Percentiles rank a stretch among this genome's conserved stretches.
Conservation (phyloP, 768 basidiomycete species). For the Goffeauzyma gilvescens region DNA sequence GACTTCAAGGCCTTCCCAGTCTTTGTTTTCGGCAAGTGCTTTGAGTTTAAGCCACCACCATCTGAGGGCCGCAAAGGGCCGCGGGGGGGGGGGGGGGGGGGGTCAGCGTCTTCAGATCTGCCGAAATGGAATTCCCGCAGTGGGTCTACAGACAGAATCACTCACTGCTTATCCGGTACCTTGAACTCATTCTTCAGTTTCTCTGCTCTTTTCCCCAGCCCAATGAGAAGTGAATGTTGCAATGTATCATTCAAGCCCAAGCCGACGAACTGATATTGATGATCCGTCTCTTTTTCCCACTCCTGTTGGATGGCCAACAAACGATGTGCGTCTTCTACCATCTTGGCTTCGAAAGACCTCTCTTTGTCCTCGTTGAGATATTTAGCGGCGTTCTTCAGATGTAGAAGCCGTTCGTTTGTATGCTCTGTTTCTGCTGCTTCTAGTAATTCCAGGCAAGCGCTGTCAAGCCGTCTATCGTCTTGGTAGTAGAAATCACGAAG, state of each 20-base stretch:
- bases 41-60: constrained; percentile 88
- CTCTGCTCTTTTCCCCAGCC: constrained; percentile 71
- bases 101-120: no score
- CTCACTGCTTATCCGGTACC: constrained; percentile 80
- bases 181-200: constrained; percentile 76
- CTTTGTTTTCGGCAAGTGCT: constrained; percentile 54
- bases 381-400: constrained; percentile 67
- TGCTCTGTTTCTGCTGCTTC: constrained; percentile 48
- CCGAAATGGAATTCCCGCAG: no score
- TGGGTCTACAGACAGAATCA: not conserved
- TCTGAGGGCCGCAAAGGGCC: constrained; percentile 40
- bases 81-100: no score
- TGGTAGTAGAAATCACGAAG: constrained; percentile 93
- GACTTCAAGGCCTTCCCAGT: constrained; percentile 68
- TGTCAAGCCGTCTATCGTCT: constrained; percentile 84
- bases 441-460: constrained; percentile 67
- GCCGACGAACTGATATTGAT: constrained; percentile 62
- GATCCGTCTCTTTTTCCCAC: constrained; percentile 65
- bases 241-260: constrained; percentile 75
- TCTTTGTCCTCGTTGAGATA: constrained; percentile 94
- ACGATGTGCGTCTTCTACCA: constrained; percentile 65
- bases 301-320: constrained; percentile 67
- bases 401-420: constrained; percentile 46
- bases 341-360: constrained; percentile 76
- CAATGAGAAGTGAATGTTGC: constrained; percentile 52